A percentile compares a stretch with the other conserved stretches of the same genome.
Evolutionary conservation across 257 asterid species (phyloP).

Genomic region (Solanum paucissectum): DNA sequence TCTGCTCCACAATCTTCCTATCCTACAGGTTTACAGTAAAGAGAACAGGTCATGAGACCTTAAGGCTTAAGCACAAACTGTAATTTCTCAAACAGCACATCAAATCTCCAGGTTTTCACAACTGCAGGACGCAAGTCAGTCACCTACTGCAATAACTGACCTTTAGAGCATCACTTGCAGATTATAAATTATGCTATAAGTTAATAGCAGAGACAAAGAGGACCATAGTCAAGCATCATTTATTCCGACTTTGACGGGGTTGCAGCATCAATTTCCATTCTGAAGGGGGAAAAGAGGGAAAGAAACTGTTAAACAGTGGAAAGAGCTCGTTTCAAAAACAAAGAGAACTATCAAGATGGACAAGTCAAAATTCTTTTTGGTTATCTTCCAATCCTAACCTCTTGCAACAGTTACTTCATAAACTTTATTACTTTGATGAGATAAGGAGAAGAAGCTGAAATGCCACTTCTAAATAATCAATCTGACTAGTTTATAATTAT

Average conservation of each 20-base stretch:
- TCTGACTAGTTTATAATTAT: neutral
- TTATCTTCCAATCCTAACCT: neutral
- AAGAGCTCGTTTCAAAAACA: neutral
- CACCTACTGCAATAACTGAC: neutral
- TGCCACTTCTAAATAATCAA: neutral
- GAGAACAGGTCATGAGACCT: neutral
- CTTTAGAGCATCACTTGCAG: constrained; percentile 12
- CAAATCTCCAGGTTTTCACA: neutral
- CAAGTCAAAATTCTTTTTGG: neutral
- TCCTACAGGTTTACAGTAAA: neutral
- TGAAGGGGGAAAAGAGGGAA: neutral
- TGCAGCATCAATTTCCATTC: neutral
- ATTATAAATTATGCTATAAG: neutral
- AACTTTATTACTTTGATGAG: neutral
- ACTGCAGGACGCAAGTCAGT: constrained; percentile 23
- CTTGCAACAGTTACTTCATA: neutral
- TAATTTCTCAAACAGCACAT: neutral
- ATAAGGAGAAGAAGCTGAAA: neutral
- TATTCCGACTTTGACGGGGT: neutral
- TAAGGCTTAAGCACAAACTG: neutral
- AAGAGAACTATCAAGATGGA: neutral
- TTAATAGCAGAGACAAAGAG: neutral
- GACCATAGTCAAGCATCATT: neutral
- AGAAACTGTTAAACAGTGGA: neutral
- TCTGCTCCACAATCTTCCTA: neutral